phyloP scores from a whole-genome alignment of 164 flowering plant species.

The Umbellularia californica region DNA sequence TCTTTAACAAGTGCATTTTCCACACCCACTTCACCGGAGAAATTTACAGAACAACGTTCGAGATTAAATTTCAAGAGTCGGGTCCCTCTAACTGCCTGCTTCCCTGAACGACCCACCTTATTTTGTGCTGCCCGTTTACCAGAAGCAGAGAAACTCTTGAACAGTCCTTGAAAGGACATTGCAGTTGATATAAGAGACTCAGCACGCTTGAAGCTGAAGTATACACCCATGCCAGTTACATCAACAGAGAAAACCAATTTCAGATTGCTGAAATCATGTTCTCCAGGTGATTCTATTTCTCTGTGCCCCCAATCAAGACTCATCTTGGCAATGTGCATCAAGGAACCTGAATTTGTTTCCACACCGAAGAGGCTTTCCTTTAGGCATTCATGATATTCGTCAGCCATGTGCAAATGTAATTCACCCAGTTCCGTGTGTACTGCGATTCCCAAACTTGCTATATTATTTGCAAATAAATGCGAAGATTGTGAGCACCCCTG shows the following conservation, averaged over 20 bases:
- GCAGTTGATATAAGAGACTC: constrained; percentile 72
- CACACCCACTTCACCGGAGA: constrained; percentile 65
- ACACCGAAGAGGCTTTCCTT: constrained; percentile 77
- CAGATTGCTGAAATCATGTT: constrained; percentile 34
- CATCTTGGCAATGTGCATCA: constrained; percentile 76
- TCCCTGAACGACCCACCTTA: constrained; percentile 40
- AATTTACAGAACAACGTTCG: constrained; percentile 68
- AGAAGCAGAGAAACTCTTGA: constrained; percentile 47
- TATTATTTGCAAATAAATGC: constrained; percentile 88
- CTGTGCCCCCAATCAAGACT: constrained; percentile 88
- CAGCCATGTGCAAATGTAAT: constrained; percentile 79
- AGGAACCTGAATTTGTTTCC: constrained; percentile 81
- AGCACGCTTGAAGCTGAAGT: constrained; percentile 66
- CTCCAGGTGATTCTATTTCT: constrained; percentile 62
- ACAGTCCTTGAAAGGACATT: constrained; percentile 60
- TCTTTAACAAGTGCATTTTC: constrained; percentile 72
- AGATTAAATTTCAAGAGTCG: constrained; percentile 67
- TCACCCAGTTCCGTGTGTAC: constrained; percentile 91
- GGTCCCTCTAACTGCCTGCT: constrained; percentile 73
- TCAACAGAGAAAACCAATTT: constrained; percentile 72
- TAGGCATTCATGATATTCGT: constrained; percentile 85
- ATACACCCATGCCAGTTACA: constrained; percentile 82
- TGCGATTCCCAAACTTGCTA: constrained; percentile 62
- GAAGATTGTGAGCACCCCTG: constrained; percentile 95
- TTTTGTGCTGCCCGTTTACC: constrained; percentile 39